These are phyloP conservation scores for Phytophthora sojae DNA, from an alignment of 352 stramenopile genomes.

Conservation along the genomic window DNA sequence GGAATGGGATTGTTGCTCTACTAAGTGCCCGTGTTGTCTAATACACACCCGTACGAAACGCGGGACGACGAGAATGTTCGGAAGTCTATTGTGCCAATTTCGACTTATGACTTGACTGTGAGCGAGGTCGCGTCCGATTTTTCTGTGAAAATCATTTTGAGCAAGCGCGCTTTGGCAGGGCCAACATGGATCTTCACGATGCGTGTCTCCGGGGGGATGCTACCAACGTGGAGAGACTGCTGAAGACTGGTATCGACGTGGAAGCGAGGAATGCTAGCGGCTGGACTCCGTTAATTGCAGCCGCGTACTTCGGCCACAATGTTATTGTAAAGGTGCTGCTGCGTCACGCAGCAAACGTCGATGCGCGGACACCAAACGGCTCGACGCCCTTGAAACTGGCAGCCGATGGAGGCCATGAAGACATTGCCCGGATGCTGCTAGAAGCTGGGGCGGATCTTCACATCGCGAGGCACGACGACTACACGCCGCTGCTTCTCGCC, in stretches of 20 bases:
- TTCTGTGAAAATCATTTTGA: too few species aligned
- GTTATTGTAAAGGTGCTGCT: neutral
- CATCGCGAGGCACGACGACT: neutral
- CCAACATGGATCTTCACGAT: neutral
- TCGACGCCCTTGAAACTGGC: neutral
- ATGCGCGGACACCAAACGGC: neutral
- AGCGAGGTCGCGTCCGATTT: too few species aligned
- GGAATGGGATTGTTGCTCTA: too few species aligned
- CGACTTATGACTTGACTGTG: too few species aligned
- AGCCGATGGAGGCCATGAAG: neutral
- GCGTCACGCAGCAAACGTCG: neutral
- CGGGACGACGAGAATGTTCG: too few species aligned
- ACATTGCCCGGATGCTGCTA: neutral
- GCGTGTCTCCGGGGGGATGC: neutral
- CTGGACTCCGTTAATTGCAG: neutral
- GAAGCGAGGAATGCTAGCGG: neutral
- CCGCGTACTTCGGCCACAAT: neutral
- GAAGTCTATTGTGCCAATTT: too few species aligned
- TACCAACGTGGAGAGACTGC: neutral
- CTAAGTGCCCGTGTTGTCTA: too few species aligned
- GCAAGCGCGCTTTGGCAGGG: too few species aligned
- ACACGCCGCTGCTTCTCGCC: neutral
- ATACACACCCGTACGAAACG: too few species aligned
- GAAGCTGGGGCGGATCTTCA: neutral
- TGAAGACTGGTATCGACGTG: neutral